Evolutionary conservation across 805 yeast genomes (phyloP).

Genomic region (Myxozyma vanderwaltii): DNA sequence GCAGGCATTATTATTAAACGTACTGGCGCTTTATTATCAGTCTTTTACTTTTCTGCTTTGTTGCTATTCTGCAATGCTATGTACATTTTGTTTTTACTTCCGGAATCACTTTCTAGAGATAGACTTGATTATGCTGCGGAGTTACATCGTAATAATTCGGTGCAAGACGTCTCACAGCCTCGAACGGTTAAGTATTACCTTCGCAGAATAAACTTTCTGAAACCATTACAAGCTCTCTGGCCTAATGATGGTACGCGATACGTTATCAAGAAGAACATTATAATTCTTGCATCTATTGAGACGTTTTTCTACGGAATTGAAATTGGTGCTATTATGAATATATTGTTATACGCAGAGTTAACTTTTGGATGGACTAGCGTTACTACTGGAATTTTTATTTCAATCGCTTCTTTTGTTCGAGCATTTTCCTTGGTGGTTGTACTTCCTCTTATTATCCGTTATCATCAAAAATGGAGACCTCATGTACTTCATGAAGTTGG

Average conservation of each 20-base stretch:
- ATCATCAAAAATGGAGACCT: slow-evolving; percentile 11
- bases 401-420: slow-evolving; percentile 37
- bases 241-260: slow-evolving; percentile 22
- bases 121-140: slow-evolving; percentile 7
- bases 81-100: slow-evolving; percentile 15
- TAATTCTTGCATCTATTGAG: slow-evolving; percentile 18
- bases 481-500: slow-evolving; percentile 19
- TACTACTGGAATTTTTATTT: slow-evolving; percentile 39
- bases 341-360: slow-evolving; percentile 38
- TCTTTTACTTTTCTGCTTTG: slow-evolving; percentile 15
- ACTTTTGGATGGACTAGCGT: slow-evolving; percentile 41
- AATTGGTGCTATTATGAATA: slow-evolving; percentile 18
- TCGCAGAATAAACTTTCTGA: slow-evolving; percentile 30
- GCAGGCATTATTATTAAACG: slow-evolving; percentile 33
- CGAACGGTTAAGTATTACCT: slow-evolving; percentile 10
- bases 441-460: slow-evolving; percentile 33
- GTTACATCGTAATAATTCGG: neutral
- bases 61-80: slow-evolving; percentile 1
- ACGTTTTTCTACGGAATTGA: slow-evolving; percentile 23
- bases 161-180: neutral
- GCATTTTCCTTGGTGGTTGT: slow-evolving; percentile 35
- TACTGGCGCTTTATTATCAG: slow-evolving; percentile 10
- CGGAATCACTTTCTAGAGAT: slow-evolving; percentile 29
- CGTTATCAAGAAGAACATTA: slow-evolving; percentile 20
- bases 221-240: slow-evolving; percentile 36